Conservation (phyloP, 371 early-diverging fungal genomes). For the Lichtheimia ramosa region DNA sequence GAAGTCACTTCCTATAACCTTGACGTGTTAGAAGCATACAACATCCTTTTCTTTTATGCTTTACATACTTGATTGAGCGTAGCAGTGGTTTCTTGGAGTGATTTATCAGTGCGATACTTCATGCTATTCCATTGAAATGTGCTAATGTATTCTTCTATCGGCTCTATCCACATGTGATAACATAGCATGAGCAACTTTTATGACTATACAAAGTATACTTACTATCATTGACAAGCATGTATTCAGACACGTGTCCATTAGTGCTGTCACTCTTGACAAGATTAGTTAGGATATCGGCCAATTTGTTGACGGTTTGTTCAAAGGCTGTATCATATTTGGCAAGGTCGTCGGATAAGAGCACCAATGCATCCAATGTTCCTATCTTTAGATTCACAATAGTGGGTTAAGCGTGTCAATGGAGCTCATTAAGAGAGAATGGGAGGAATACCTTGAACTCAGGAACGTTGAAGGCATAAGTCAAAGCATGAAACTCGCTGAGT, state of each 20-base stretch:
- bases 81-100: conserved; percentile 80
- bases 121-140: conserved; percentile 93
- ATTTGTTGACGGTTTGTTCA: conserved; percentile 74
- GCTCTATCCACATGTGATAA: conserved; percentile 46
- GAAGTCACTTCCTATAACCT: conserved; percentile 71
- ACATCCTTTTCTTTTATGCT: conserved; percentile 3
- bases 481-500: conserved; percentile 34
- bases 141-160: conserved; percentile 79
- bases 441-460: conserved; percentile 57
- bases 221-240: conserved; percentile 84
- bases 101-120: conserved; percentile 92
- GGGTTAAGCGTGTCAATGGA: neutral
- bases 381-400: conserved; percentile 52
- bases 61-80: conserved; percentile 54
- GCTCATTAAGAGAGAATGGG: neutral
- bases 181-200: neutral
- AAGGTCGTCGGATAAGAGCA: conserved; percentile 90
- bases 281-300: conserved; percentile 75
- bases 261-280: conserved; percentile 55
- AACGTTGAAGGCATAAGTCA: conserved; percentile 31
- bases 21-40: too few relatives aligned
- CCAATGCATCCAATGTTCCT: conserved; percentile 90
- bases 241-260: conserved; percentile 52
- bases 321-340: conserved; percentile 77
- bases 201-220: conserved; percentile 24